phyloP scores from a whole-genome alignment of 371 early-diverging fungal genomes.

The Saksenaea vasiformis region DNA sequence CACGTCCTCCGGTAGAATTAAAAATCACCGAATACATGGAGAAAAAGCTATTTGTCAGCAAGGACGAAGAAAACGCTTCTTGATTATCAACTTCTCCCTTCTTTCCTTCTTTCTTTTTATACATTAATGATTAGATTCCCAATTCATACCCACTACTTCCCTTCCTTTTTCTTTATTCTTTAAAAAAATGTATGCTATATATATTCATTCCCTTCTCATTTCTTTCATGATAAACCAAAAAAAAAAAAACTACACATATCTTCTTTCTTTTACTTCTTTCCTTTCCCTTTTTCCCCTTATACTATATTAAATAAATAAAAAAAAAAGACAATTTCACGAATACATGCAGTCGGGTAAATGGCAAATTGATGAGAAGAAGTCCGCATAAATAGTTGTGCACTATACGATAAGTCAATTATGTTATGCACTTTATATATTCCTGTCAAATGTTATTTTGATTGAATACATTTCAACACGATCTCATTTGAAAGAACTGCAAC shows the following conservation, averaged over 20 bases:
- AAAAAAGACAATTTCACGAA: background rate
- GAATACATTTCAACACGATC: too few relatives aligned
- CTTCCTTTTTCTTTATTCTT: background rate
- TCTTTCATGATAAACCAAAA: background rate
- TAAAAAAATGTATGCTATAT: constrained; percentile 2
- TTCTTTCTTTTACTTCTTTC: background rate
- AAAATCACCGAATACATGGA: constrained; percentile 19
- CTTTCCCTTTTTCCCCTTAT: background rate
- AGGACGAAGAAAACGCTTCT: constrained; percentile 2
- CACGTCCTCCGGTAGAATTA: constrained; percentile 15
- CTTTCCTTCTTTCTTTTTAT: background rate
- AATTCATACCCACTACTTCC: background rate
- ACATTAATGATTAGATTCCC: background rate
- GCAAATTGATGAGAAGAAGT: too few relatives aligned
- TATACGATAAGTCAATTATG: too few relatives aligned
- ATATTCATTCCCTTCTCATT: background rate
- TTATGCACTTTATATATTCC: too few relatives aligned
- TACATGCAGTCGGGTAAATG: too few relatives aligned
- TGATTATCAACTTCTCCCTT: background rate
- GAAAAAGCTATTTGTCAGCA: constrained; percentile 12
- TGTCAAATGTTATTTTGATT: too few relatives aligned
- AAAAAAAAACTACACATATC: background rate
- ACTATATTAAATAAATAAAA: background rate
- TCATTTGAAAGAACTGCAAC: too few relatives aligned
- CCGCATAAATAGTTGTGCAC: too few relatives aligned